A percentile compares a stretch with the other conserved stretches of the same genome.
Evolutionary conservation across 1,139 yeast species (phyloP).

Genomic region (Debaryomyces robertsiae): DNA sequence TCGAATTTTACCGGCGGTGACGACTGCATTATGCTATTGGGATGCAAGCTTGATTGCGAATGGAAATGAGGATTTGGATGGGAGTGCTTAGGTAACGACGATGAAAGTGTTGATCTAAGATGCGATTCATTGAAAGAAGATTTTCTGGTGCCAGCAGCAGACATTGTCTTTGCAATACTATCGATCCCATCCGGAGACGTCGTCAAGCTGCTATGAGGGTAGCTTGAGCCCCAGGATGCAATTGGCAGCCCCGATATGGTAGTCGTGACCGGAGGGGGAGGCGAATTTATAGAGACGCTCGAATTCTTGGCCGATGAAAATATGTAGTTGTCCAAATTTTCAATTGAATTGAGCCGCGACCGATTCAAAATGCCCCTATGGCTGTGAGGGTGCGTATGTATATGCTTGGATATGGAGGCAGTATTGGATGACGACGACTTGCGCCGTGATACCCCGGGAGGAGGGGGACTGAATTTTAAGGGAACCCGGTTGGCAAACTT

Average conservation of each 20-base stretch:
- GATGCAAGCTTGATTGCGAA: slow-evolving; percentile 7
- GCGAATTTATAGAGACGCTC: slow-evolving; percentile 38
- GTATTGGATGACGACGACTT: slow-evolving; percentile 27
- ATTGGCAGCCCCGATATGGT: slow-evolving; percentile 27
- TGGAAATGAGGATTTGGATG: slow-evolving; percentile 10
- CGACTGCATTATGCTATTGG: slow-evolving; percentile 2
- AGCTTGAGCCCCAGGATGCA: slow-evolving; percentile 28
- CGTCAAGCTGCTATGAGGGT: slow-evolving; percentile 19
- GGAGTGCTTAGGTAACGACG: slow-evolving; percentile 27
- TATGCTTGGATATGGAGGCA: slow-evolving; percentile 21
- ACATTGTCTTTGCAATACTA: slow-evolving; percentile 21
- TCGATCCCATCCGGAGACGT: slow-evolving; percentile 23
- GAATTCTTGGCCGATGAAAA: slow-evolving; percentile 44
- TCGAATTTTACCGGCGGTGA: background rate
- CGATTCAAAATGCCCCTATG: slow-evolving; percentile 39
- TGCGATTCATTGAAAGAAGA: slow-evolving; percentile 50
- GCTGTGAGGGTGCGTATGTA: slow-evolving; percentile 18
- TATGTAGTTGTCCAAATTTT: slow-evolving; percentile 46
- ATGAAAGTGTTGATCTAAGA: slow-evolving; percentile 42
- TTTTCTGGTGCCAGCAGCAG: slow-evolving; percentile 35
- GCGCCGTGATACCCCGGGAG: slow-evolving; percentile 29
- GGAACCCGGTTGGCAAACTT: slow-evolving; percentile 51
- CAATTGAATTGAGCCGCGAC: slow-evolving; percentile 47
- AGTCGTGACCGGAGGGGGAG: slow-evolving; percentile 35
- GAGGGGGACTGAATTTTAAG: slow-evolving; percentile 45